Evolutionary conservation across 192 early-diverging fungal species (phyloP).

Genomic region (Entrophospora sp.): DNA sequence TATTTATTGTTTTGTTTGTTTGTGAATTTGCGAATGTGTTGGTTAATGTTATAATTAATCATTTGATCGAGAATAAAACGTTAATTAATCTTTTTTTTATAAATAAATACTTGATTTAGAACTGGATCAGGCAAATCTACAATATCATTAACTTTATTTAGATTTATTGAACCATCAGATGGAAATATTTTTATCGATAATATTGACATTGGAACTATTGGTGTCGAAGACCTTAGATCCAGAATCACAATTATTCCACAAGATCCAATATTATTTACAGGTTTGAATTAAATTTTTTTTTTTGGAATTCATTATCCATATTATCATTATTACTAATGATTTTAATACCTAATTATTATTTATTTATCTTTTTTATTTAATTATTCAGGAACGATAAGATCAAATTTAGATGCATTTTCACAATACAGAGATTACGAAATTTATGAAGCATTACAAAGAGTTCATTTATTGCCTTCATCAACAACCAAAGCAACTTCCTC

Average conservation of each 20-base stretch:
- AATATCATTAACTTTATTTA: constrained; percentile 63
- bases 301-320: too few relatives aligned
- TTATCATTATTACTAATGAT: not conserved
- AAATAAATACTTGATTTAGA: too few relatives aligned
- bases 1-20: constrained; percentile 24
- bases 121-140: constrained; percentile 65
- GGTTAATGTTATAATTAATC: not conserved
- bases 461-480: constrained; percentile 39
- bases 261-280: constrained; percentile 55
- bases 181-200: constrained; percentile 70
- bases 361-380: not conserved
- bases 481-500: too few relatives aligned
- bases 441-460: constrained; percentile 59
- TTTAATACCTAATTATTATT: not conserved
- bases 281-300: too few relatives aligned
- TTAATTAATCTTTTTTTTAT: not conserved
- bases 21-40: constrained; percentile 4
- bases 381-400: constrained; percentile 48
- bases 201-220: constrained; percentile 64
- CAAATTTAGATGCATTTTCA: constrained; percentile 73
- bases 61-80: too few relatives aligned
- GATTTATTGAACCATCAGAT: constrained; percentile 63
- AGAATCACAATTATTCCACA: constrained; percentile 72
- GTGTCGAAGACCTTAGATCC: constrained; percentile 61
- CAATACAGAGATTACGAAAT: constrained; percentile 53